Conservation (phyloP, 1,284 basidiomycete species). For the Vanrija humicola region DNA sequence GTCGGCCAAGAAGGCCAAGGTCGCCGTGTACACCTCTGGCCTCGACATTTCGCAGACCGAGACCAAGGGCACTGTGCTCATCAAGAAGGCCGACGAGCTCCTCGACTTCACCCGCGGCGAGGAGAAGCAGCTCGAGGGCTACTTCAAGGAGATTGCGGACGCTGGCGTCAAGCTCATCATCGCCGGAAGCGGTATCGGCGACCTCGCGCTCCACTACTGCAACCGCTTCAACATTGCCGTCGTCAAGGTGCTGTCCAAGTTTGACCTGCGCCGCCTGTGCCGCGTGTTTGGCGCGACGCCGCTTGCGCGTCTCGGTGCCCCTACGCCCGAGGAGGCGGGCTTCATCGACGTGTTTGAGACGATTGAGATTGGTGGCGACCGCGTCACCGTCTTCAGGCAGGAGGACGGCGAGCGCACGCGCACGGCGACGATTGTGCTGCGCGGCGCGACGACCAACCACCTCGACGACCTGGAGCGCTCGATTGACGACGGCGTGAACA, state of each 20-base stretch:
- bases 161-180: conserved; percentile 92
- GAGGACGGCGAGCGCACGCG: conserved; percentile 68
- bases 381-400: conserved; percentile 94
- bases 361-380: conserved; percentile 94
- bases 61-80: conserved; percentile 96
- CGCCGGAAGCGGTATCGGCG: conserved; percentile 87
- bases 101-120: conserved; percentile 94
- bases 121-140: conserved; percentile 92
- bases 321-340: conserved; percentile 94
- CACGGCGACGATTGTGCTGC: conserved; percentile 89
- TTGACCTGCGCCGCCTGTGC: conserved; percentile 89
- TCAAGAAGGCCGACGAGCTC: conserved; percentile 95
- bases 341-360: conserved; percentile 92
- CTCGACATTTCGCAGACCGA: conserved; percentile 95
- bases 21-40: conserved; percentile 89
- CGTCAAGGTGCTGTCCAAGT: conserved; percentile 96
- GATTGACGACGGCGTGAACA: conserved; percentile 95
- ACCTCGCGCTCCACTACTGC: conserved; percentile 95
- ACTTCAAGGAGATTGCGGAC: conserved; percentile 95
- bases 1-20: conserved; percentile 76
- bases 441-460: conserved; percentile 93
- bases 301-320: conserved; percentile 89
- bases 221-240: conserved; percentile 91
- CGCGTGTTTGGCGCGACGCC: conserved; percentile 95
- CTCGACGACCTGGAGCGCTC: conserved; percentile 95